Base-by-base conservation (phyloP, 2,329 filamentous ascomycete genomes). In the Truncatella angustata region DNA sequence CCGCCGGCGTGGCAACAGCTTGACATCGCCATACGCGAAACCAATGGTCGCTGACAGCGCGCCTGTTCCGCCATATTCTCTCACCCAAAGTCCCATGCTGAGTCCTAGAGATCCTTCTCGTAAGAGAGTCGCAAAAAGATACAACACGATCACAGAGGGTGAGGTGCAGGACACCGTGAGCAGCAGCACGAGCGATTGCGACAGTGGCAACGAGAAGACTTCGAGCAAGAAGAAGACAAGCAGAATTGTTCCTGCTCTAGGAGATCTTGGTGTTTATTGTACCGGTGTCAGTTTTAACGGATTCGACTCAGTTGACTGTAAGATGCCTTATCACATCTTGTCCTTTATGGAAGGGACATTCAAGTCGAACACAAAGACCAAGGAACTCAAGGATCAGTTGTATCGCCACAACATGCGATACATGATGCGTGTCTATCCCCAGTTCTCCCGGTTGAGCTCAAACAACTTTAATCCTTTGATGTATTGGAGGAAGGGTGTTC, bases 391-490 rank as follows among this genome's bases (percentile, higher is more conserved):
- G 72, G 82, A 84, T 56, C 78, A 88, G 3, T 80, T 97, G 23
- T 88, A 93, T 62, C 86, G 88, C 54, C 94, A 99, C 77, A 99
- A 99, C 69, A 88, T 91, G 78, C 84, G 86, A 36, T 90, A 92
- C 66, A 75, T 97, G 64, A 97, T 97, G 83, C 87, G 94, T 39
- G 91, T 97, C 9, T 99, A 99, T 66, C 94, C 94, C 5, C 88
- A 90, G 50, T 86, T 84, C 34, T 86, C 84, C 60, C 87, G 94
- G 24, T 78, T 97, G 52, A 85, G 84, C 30, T 97, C 94, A 1
- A 90, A 88, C 61, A 99, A 99, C 72, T 97, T 97, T 64, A 91
- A 97, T 63, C 94, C 94, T 1, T 81, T 96, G 57, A 86, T 87
- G 56, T 96, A 94, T 67, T 99, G 94, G 94, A 86, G 93, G 48